Percentiles rank a stretch among this genome's conserved stretches.
These are phyloP conservation scores for Candida chilensis DNA, from an alignment of 805 yeast genomes.

Conservation along the genomic window DNA sequence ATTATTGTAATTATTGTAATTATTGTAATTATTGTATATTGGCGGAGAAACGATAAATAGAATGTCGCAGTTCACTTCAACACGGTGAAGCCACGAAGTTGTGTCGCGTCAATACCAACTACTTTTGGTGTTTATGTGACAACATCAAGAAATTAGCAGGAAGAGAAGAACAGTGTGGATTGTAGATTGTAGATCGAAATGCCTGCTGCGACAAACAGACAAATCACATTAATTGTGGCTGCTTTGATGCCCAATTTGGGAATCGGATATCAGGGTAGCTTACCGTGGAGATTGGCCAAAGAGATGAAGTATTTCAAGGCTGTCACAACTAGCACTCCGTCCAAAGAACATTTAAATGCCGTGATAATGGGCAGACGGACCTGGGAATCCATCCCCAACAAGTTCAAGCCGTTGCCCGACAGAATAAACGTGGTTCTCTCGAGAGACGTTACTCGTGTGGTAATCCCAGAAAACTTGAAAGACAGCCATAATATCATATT, in stretches of 20 bases:
- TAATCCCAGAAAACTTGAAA: no score
- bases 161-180: no score
- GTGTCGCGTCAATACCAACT: not conserved
- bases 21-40: not conserved
- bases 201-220: no score
- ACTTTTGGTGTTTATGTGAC: no score
- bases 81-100: not conserved
- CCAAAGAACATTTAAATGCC: constrained; percentile 39
- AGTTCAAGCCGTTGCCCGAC: constrained; percentile 73
- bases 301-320: constrained; percentile 83
- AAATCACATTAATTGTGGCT: constrained; percentile 80
- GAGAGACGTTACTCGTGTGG: no score
- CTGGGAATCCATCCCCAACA: constrained; percentile 87
- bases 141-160: no score
- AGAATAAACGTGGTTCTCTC: constrained; percentile 74
- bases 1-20: not conserved
- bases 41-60: not conserved
- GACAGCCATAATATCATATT: no score
- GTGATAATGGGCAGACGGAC: constrained; percentile 96
- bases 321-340: constrained; percentile 47
- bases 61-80: not conserved
- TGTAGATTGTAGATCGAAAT: no score
- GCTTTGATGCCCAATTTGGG: constrained; percentile 75
- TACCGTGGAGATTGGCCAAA: constrained; percentile 82
- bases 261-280: constrained; percentile 70